Conservation (phyloP, 129 eudicot genomes). For the Ambrosia artemisiifolia region DNA sequence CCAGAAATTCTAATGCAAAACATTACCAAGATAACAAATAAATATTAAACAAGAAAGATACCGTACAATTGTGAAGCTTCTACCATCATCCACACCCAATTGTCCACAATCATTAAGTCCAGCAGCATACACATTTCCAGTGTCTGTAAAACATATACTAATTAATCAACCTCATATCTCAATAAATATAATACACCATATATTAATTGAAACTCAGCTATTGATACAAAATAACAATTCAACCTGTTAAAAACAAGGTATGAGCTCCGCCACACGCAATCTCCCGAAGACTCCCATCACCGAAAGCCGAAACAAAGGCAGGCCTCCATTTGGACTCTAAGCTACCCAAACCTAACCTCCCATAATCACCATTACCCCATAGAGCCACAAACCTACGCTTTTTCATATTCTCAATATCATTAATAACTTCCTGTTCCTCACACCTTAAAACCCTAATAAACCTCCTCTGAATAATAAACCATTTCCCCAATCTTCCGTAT, state of each 20-base stretch:
- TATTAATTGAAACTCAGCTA: not conserved
- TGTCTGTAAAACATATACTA: slow-evolving; percentile 48
- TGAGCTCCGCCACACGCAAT: slow-evolving; percentile 95
- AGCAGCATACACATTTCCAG: slow-evolving; percentile 78
- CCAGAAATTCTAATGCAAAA: not conserved
- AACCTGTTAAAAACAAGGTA: slow-evolving; percentile 83
- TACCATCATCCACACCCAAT: slow-evolving; percentile 68
- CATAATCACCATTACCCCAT: slow-evolving; percentile 99
- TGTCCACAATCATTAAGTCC: slow-evolving; percentile 97
- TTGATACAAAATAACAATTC: not conserved
- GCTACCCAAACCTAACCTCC: slow-evolving; percentile 81
- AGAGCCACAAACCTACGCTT: slow-evolving; percentile 57
- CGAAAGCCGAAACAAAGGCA: slow-evolving; percentile 54
- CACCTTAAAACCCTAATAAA: slow-evolving; percentile 33
- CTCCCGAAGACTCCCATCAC: slow-evolving; percentile 42
- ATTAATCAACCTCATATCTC: slow-evolving; percentile 14
- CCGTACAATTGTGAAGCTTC: slow-evolving; percentile 62
- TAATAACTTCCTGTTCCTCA: slow-evolving; percentile 25
- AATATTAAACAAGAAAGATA: not conserved
- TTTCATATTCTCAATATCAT: not conserved
- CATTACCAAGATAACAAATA: not conserved
- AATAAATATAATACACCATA: slow-evolving; percentile 11
- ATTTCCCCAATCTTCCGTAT: slow-evolving; percentile 27
- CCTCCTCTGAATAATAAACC: slow-evolving; percentile 36
- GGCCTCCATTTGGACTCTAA: slow-evolving; percentile 87